Percentiles rank a stretch among this genome's conserved stretches.
Evolutionary conservation across 805 yeast species (phyloP).

Genomic region (Pichia phayaonensis): DNA sequence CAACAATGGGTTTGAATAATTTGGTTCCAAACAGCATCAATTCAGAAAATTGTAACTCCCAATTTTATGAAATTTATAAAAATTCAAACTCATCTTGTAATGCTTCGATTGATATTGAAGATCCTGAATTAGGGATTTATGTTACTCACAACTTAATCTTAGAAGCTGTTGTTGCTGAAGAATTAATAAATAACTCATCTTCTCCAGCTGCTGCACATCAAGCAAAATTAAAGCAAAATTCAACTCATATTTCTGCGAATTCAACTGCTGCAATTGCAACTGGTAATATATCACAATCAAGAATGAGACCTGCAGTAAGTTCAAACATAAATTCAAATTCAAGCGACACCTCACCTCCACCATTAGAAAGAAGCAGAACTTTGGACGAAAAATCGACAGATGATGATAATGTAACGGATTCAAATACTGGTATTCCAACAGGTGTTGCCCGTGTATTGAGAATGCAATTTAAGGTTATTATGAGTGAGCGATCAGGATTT

Average conservation of each 20-base stretch:
- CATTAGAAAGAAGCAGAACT: not conserved
- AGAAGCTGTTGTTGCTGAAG: constrained; percentile 95
- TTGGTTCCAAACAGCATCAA: constrained; percentile 25
- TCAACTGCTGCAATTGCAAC: constrained; percentile 13
- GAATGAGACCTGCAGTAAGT: not conserved
- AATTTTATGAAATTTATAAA: constrained; percentile 18
- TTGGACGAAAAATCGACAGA: constrained; percentile 13
- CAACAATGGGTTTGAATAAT: constrained; percentile 40
- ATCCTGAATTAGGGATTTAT: constrained; percentile 68
- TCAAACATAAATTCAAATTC: not conserved
- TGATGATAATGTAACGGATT: constrained; percentile 25
- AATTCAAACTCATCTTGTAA: constrained; percentile 33
- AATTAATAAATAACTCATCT: constrained; percentile 38
- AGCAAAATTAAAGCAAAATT: constrained; percentile 13
- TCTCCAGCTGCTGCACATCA: constrained; percentile 17
- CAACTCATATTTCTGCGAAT: constrained; percentile 9
- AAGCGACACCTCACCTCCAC: not conserved
- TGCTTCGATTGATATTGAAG: constrained; percentile 73
- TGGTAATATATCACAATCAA: constrained; percentile 2
- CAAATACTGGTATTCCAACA: constrained; percentile 60
- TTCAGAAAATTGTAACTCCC: constrained; percentile 27
- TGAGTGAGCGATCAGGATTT: constrained; percentile 88
- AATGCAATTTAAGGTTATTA: constrained; percentile 82
- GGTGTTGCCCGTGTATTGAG: constrained; percentile 92
- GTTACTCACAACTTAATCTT: constrained; percentile 72